Base-by-base conservation (phyloP, 108 stramenopile genomes). In the Skeletonema marinoi region DNA sequence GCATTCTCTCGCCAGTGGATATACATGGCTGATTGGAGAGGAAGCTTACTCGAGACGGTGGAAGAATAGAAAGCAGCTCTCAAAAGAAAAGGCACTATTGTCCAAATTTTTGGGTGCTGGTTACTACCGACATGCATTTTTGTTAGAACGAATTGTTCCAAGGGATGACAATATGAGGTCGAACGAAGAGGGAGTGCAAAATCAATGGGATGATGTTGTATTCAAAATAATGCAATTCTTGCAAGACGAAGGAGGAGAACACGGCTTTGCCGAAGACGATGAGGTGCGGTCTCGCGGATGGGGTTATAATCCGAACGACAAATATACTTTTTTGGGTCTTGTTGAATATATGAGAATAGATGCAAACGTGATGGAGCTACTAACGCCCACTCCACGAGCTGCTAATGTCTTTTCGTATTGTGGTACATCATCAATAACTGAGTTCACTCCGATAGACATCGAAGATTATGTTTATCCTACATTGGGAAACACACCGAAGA, bases 351-450 rank as follows among this genome's bases (percentile, higher is more conserved):
- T 78, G 61, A 78, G 91, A 16, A 90, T 84, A 80, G 94, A 96
- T 80, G 90, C 92, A 33, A 76, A 92, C 69, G 86, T 92, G 10
- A 88, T 88, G 61, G 94, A 96, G 74, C 80, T 88, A 33, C 73
- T 96, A 12, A 82, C 89, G 10, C 48, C 85, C 11, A 78, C 74
- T 66, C 91, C 92, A 21, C 63, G 86, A 12, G 87, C 88, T 67
- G 82, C 80, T 30, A 84, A 93, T 54, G 89, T 96, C 35, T 96
- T 88, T 69, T 90, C 90, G 13, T 82, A 86, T 63, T 96, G 94
- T 78, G 91, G 87, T 1, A 59, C 82, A 48, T 80, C 80, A 9
- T 78, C 85, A 0, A 35, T 90, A 10, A 77, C 74, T 14, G 89
- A 92, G 74, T 88, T 65, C 35, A 80, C 87, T 46, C 79, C 83